Evolutionary conservation across 2,329 filamentous ascomycete species (phyloP).

Genomic region (Beauveria medogensis): DNA sequence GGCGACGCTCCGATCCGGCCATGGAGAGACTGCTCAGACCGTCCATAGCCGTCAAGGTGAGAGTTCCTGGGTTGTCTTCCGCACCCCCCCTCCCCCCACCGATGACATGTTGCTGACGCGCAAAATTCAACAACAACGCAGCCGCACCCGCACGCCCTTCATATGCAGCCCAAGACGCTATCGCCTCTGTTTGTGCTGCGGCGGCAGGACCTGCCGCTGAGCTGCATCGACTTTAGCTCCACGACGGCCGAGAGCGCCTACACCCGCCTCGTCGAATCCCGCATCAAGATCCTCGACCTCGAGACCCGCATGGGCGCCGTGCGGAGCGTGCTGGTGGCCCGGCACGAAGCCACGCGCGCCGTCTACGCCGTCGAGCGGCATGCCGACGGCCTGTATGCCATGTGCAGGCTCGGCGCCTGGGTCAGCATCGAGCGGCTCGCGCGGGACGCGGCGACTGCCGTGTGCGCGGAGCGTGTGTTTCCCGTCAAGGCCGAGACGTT

Average conservation of each 20-base stretch:
- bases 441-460: slow-evolving; percentile 39
- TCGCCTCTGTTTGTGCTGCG: slow-evolving; percentile 55
- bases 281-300: slow-evolving; percentile 55
- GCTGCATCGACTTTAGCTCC: slow-evolving; percentile 49
- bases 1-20: slow-evolving; percentile 30
- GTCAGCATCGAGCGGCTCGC: slow-evolving; percentile 50
- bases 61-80: slow-evolving; percentile 1
- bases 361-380: slow-evolving; percentile 61
- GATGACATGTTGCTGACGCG: not conserved
- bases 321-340: slow-evolving; percentile 52
- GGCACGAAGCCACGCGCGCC: slow-evolving; percentile 44
- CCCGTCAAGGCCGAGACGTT: slow-evolving; percentile 14
- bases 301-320: slow-evolving; percentile 49
- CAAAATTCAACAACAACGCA: slow-evolving; percentile 19
- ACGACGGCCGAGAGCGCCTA: slow-evolving; percentile 42
- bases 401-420: slow-evolving; percentile 63
- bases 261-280: slow-evolving; percentile 51
- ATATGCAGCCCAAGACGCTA: slow-evolving; percentile 45
- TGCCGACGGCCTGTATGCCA: slow-evolving; percentile 50
- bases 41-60: slow-evolving; percentile 45
- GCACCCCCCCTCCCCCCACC: not conserved
- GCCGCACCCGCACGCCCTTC: slow-evolving; percentile 48
- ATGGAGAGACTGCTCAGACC: slow-evolving; percentile 45
- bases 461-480: slow-evolving; percentile 24
- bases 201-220: slow-evolving; percentile 52